Conservation (phyloP, 257 asterid genomes). For the Hygrophila difformis region DNA sequence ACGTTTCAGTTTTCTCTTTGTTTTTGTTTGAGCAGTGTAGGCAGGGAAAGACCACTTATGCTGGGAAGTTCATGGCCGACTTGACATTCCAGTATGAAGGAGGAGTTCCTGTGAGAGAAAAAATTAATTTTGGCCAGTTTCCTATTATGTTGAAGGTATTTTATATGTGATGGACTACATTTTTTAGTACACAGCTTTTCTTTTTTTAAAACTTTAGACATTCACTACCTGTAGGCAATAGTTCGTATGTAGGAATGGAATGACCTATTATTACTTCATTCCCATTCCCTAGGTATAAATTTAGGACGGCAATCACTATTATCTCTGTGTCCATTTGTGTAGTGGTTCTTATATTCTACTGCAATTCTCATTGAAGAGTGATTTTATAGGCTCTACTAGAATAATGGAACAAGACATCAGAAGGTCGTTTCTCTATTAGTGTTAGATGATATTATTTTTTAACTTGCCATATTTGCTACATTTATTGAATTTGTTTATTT, state of each 20-base stretch:
- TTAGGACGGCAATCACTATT: too few relatives aligned
- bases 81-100: conserved; percentile 51
- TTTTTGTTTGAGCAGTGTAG: conserved; percentile 64
- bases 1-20: neutral
- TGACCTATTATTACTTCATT: too few relatives aligned
- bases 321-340: too few relatives aligned
- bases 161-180: neutral
- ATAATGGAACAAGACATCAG: too few relatives aligned
- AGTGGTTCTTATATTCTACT: too few relatives aligned
- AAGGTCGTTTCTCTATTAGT: too few relatives aligned
- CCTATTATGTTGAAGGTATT: conserved; percentile 91
- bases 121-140: conserved; percentile 53
- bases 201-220: neutral
- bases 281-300: too few relatives aligned
- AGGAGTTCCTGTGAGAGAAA: conserved; percentile 54
- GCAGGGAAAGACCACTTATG: conserved; percentile 76
- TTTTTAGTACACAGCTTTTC: neutral
- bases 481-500: conserved; percentile 12
- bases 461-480: neutral
- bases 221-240: too few relatives aligned
- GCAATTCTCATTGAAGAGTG: too few relatives aligned
- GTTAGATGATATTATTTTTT: neutral
- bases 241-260: too few relatives aligned
- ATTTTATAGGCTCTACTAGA: too few relatives aligned
- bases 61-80: conserved; percentile 63